Conservation (phyloP, 129 eudicot genomes). For the Kitagawia praeruptora region DNA sequence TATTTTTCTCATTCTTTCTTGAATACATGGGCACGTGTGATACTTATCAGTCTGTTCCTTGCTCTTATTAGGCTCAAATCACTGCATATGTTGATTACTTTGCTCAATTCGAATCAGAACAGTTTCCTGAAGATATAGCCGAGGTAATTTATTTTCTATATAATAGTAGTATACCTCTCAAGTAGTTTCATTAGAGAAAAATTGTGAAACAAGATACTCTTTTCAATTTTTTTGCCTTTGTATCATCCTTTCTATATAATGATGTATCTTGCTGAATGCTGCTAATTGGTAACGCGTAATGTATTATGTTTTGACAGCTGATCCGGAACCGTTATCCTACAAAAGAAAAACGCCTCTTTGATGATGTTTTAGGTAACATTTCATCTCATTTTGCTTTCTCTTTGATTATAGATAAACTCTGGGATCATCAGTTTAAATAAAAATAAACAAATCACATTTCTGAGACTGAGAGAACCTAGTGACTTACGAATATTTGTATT, state of each 20-base stretch:
- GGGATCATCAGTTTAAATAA: not conserved
- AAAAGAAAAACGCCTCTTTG: conserved; percentile 66
- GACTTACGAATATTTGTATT: conserved; percentile 9
- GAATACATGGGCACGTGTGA: not conserved
- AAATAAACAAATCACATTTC: not conserved
- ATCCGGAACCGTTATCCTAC: conserved; percentile 82
- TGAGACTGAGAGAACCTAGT: conserved; percentile 2
- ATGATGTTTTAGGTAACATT: conserved; percentile 82
- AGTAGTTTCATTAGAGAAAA: not conserved
- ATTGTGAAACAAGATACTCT: not conserved
- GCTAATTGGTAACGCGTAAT: conserved; percentile 1
- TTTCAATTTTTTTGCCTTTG: not conserved
- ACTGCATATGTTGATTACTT: conserved; percentile 89
- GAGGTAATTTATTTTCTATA: conserved; percentile 52
- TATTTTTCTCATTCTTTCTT: not conserved
- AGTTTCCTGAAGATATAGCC: conserved; percentile 76
- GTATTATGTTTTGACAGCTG: conserved; percentile 45
- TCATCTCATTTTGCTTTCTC: not conserved
- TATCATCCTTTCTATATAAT: conserved; percentile 1
- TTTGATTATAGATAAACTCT: not conserved
- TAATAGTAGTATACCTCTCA: conserved; percentile 44
- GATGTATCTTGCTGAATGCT: not conserved
- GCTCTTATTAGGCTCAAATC: conserved; percentile 47
- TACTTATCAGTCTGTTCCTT: not conserved
- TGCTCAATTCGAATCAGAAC: conserved; percentile 86